Evolutionary conservation across 2,329 filamentous ascomycete genomes (phyloP).

Genomic region (Ophiosphaerella herpotricha): DNA sequence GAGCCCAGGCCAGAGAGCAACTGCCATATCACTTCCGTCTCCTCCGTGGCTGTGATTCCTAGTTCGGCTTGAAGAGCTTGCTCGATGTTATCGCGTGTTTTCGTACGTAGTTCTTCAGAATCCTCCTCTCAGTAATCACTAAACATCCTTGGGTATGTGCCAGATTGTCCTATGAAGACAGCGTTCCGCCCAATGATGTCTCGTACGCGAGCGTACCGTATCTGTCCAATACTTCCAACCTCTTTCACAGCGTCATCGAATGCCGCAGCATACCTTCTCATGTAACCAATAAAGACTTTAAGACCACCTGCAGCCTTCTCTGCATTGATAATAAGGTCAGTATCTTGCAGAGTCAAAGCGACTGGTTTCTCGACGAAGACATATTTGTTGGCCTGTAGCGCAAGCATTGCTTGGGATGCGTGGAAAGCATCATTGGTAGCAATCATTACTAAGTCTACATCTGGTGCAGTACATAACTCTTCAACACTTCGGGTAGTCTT

Average conservation of each 20-base stretch:
- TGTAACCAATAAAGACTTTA: slow-evolving; percentile 63
- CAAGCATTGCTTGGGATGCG: slow-evolving; percentile 55
- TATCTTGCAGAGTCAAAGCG: slow-evolving; percentile 54
- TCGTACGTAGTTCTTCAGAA: too few species aligned
- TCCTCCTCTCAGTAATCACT: too few species aligned
- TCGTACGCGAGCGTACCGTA: slow-evolving; percentile 63
- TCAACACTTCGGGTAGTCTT: not conserved
- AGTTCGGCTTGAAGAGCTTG: too few species aligned
- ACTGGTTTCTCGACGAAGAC: slow-evolving; percentile 66
- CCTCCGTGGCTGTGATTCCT: too few species aligned
- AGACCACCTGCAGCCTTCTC: slow-evolving; percentile 49
- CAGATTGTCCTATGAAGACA: too few species aligned
- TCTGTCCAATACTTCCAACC: slow-evolving; percentile 55
- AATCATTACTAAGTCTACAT: not conserved
- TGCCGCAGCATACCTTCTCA: slow-evolving; percentile 63
- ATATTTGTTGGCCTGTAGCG: slow-evolving; percentile 60
- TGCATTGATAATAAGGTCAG: slow-evolving; percentile 55
- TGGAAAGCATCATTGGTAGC: slow-evolving; percentile 48
- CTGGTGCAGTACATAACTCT: not conserved
- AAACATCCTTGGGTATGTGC: too few species aligned
- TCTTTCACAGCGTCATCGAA: slow-evolving; percentile 61
- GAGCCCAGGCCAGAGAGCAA: too few species aligned
- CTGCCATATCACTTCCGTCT: too few species aligned
- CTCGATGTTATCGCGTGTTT: too few species aligned
- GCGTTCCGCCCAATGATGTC: too few species aligned